phyloP scores from a whole-genome alignment of 768 basidiomycete species.

The Mycena galopus region DNA sequence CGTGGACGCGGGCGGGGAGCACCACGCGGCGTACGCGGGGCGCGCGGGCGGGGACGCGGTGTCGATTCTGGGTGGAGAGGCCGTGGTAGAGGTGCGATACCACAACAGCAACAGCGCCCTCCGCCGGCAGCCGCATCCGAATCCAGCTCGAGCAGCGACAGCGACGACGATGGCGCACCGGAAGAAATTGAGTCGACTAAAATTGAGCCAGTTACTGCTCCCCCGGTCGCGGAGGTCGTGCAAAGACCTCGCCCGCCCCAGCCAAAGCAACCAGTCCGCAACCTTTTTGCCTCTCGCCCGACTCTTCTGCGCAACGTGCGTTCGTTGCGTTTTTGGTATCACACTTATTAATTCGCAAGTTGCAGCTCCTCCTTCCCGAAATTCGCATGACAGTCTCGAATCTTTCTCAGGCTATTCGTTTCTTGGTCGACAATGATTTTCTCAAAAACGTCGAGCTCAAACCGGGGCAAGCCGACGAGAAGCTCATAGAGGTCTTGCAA shows the following conservation, averaged over 20 bases:
- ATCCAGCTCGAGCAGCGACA: conserved; percentile 44
- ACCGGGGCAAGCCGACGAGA: conserved; percentile 80
- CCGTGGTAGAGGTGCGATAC: conserved; percentile 35
- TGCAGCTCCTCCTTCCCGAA: conserved; percentile 84
- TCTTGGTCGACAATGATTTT: conserved; percentile 92
- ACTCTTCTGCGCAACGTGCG: conserved; percentile 86
- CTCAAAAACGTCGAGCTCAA: conserved; percentile 82
- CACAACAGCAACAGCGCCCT: conserved; percentile 35
- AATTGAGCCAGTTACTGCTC: conserved; percentile 24
- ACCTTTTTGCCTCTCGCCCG: conserved; percentile 77
- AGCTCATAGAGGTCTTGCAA: conserved; percentile 71
- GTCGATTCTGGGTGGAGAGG: conserved; percentile 46
- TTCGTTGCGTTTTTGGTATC: conserved; percentile 16
- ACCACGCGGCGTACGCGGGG: conserved; percentile 8
- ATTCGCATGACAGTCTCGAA: conserved; percentile 92
- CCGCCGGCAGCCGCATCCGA: conserved; percentile 26
- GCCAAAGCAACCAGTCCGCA: conserved; percentile 66
- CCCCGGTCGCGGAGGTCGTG: conserved; percentile 23
- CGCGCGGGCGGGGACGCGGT: conserved; percentile 44
- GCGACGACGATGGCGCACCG: conserved; percentile 59
- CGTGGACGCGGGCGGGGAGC: conserved; percentile 45
- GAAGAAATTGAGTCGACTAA: conserved; percentile 77
- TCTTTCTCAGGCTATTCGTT: conserved; percentile 91
- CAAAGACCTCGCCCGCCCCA: conserved; percentile 42
- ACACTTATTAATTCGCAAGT: conserved; percentile 16